These are phyloP conservation scores for Trichosporon inkin DNA, from an alignment of 1,284 basidiomycete species.

Conservation along the genomic window DNA sequence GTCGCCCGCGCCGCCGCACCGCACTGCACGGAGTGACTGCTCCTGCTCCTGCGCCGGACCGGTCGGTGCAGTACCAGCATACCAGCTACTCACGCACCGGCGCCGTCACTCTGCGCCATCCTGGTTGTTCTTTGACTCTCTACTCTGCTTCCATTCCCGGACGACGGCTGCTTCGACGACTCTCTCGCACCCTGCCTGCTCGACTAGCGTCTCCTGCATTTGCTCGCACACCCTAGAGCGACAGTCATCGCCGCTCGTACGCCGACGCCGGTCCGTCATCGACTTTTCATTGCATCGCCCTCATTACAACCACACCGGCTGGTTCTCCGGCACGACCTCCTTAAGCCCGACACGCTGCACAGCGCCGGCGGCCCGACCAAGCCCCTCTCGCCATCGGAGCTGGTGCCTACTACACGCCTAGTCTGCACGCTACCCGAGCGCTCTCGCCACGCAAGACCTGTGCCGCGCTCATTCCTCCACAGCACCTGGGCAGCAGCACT, in stretches of 20 bases:
- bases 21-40: no score
- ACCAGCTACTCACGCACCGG: no score
- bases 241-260: slow-evolving; percentile 2
- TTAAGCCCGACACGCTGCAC: background rate
- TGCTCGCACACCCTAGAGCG: background rate
- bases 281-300: background rate
- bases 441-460: no score
- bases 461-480: no score
- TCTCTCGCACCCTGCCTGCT: background rate
- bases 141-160: no score
- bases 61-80: no score
- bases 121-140: no score
- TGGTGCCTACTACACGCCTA: background rate
- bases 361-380: background rate
- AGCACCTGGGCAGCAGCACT: no score
- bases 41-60: no score
- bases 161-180: background rate
- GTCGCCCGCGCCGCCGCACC: no score
- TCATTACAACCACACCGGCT: background rate
- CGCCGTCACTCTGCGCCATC: no score
- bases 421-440: background rate
- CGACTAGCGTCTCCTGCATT: background rate
- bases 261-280: slow-evolving; percentile 17
- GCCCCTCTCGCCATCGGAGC: background rate
- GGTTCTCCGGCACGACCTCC: background rate